These are phyloP conservation scores for Lophiostoma macrostomum DNA, from an alignment of 495 filamentous ascomycete genomes.

Conservation along the genomic window DNA sequence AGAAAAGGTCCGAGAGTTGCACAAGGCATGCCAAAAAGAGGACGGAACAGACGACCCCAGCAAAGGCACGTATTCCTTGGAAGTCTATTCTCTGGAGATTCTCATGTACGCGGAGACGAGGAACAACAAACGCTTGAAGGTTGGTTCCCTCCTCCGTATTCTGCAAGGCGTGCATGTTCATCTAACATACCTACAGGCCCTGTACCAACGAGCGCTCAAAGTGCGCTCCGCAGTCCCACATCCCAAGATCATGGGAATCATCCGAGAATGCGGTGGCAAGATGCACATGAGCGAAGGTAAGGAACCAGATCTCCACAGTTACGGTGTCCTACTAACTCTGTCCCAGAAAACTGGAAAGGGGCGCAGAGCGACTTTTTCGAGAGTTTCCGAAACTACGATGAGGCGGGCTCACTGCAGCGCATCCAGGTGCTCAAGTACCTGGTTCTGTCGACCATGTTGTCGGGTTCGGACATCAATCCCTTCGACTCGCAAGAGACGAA, in stretches of 20 bases:
- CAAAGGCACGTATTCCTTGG: constrained; percentile 93
- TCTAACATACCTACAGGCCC: constrained; percentile 45
- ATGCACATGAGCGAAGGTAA: constrained; percentile 96
- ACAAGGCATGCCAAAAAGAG: constrained; percentile 81
- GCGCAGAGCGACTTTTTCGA: constrained; percentile 98
- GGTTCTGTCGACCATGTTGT: constrained; percentile 94
- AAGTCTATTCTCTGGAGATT: constrained; percentile 95
- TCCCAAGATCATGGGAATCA: constrained; percentile 98
- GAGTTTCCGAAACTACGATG: constrained; percentile 97
- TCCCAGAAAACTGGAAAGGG: constrained; percentile 88
- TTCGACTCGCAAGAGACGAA: constrained; percentile 99
- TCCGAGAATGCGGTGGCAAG: constrained; percentile 97
- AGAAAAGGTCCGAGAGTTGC: constrained; percentile 82
- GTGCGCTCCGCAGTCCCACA: constrained; percentile 95
- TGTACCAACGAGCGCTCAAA: constrained; percentile 85
- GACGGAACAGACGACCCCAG: constrained; percentile 91
- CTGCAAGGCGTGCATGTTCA: constrained; percentile 24
- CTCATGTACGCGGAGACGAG: constrained; percentile 97
- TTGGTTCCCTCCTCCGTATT: constrained; percentile 31
- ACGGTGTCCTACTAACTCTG: constrained; percentile 9
- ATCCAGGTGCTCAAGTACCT: constrained; percentile 98
- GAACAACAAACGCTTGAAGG: constrained; percentile 96
- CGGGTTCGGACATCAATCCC: constrained; percentile 99
- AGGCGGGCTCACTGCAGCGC: constrained; percentile 90
- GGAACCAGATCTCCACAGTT: not conserved